Base-by-base conservation (phyloP, 225 moss, liverwort and hornwort genomes). In the Anthoceros angustus region DNA sequence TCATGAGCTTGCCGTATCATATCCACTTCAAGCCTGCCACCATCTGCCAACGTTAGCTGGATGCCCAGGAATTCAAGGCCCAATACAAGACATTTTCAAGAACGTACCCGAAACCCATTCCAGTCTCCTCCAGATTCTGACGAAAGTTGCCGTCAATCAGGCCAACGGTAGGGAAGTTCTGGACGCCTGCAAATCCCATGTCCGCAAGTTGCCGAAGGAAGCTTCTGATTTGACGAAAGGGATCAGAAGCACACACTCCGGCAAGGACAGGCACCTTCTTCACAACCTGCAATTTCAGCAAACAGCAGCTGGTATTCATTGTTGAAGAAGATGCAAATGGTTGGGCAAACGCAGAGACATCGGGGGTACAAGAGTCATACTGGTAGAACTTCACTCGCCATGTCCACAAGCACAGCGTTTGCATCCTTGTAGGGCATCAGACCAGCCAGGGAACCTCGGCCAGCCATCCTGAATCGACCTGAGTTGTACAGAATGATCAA, bases 371-470 rank as follows among this genome's bases (percentile, higher is more conserved):
- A 65, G 40, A 40, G 12, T 74, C 80, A 42, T 83, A 95, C 94
- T 70, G 94, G 94, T 70, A 90, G 68, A 42, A 95, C 82, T 78
- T 95, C 94, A 63, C 83, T 83, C 63, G 90, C 94, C 88, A 95
- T 88, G 67, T 95, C 94, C 40, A 95, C 48, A 71, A 95, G 86
- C 43, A 90, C 86, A 70, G 94, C 94, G 78, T 95, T 95, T 41
- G 94, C 94, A 80, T 95, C 94, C 74, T 95, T 95, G 76, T 86
- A 95, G 61, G 94, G 94, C 81, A 95, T 81, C 68, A 95, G 94
- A 79, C 90, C 94, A 10, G 77, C 90, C 45, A 90, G 87, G 6
- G 45, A 46, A 16, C 45, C 45, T 46, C 45, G 45, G 12, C 45
- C 45, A 16, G 45, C 45, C 45, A 46, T 46, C 10, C 45, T 11